These are phyloP conservation scores for Raddia distichophylla DNA, from an alignment of 176 grass and related monocot species.

Conservation along the genomic window DNA sequence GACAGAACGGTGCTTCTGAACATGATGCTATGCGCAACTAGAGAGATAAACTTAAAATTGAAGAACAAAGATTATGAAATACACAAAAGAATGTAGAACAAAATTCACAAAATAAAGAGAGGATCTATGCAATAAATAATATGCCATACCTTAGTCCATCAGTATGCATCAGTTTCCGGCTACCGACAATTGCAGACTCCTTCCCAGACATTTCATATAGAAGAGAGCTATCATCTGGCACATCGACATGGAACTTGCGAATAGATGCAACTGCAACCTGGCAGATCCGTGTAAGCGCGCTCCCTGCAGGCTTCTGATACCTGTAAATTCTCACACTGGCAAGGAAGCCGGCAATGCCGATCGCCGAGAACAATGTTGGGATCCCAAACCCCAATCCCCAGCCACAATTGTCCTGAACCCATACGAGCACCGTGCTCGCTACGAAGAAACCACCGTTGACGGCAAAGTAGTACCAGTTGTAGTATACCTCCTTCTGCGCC, in stretches of 20 bases:
- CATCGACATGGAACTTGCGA: slow-evolving; percentile 29
- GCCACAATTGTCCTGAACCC: not conserved
- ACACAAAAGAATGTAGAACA: no score
- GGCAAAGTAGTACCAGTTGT: slow-evolving; percentile 41
- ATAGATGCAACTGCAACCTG: slow-evolving; percentile 49
- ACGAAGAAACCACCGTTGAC: slow-evolving; percentile 40
- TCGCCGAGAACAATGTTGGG: slow-evolving; percentile 32
- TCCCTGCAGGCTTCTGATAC: slow-evolving; percentile 34
- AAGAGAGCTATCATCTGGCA: slow-evolving; percentile 20
- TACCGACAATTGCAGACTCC: no score
- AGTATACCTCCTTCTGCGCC: slow-evolving; percentile 47
- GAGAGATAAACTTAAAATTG: no score
- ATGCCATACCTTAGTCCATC: slow-evolving; percentile 18
- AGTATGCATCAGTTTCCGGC: no score
- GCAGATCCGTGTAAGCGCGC: slow-evolving; percentile 40
- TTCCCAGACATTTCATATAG: no score
- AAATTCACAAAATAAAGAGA: no score
- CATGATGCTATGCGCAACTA: no score
- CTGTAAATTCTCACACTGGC: not conserved
- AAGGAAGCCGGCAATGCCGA: slow-evolving; percentile 35
- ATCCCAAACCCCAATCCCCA: slow-evolving; percentile 51
- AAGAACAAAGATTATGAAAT: no score
- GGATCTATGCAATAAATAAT: no score
- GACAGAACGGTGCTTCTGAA: no score
- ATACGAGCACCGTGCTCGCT: slow-evolving; percentile 21